Evolutionary conservation across 2,329 filamentous ascomycete genomes (phyloP).

Genomic region (Truncatella angustata): DNA sequence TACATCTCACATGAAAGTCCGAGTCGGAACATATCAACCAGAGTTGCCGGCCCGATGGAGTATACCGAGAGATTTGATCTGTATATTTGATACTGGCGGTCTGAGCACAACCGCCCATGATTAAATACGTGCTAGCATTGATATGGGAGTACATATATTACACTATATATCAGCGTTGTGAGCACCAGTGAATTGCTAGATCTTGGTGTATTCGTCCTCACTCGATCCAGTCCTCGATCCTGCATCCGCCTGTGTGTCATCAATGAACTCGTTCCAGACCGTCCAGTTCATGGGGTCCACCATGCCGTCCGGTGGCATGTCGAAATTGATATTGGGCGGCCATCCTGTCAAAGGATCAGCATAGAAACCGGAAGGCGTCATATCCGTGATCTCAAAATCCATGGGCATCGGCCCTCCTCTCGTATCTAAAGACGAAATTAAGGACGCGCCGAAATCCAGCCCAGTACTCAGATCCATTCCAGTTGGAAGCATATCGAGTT

Average conservation of each 20-base stretch:
- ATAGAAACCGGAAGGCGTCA: not conserved
- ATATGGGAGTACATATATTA: no score
- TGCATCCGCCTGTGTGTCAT: constrained; percentile 35
- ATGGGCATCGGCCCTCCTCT: not conserved
- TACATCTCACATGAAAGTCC: not conserved
- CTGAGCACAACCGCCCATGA: no score
- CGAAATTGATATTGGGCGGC: constrained; percentile 20
- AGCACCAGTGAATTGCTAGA: not conserved
- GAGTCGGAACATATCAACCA: not conserved
- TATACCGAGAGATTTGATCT: no score
- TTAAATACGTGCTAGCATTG: no score
- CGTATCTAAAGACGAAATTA: not conserved
- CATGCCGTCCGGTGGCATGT: constrained; percentile 18
- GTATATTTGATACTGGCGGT: no score
- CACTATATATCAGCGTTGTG: no score
- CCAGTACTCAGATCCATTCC: not conserved
- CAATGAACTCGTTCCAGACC: constrained; percentile 44
- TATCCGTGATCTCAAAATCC: not conserved
- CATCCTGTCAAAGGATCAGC: not conserved
- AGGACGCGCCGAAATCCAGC: not conserved
- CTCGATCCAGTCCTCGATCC: constrained; percentile 22
- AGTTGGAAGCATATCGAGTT: not conserved
- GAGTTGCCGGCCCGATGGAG: no score
- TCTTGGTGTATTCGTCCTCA: constrained; percentile 11
- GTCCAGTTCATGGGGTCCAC: constrained; percentile 31